phyloP scores from a whole-genome alignment of 106 monocot genomes.

The Dioscorea alata region DNA sequence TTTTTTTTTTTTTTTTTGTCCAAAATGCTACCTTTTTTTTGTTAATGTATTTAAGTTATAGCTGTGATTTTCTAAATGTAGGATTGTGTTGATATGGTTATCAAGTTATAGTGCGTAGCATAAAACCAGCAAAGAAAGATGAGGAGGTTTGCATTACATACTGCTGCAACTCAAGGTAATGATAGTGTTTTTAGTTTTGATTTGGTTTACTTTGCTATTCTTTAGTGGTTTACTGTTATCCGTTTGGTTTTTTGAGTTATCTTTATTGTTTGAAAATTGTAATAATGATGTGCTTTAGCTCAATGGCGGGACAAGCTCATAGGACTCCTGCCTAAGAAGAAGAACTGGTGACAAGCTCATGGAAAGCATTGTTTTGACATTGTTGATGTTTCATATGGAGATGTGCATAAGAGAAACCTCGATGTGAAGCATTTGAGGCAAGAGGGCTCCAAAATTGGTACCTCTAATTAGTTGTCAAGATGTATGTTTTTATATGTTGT shows the following conservation, averaged over 20 bases:
- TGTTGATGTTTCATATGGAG: too few species aligned
- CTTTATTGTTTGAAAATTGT: constrained; percentile 26
- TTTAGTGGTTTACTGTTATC: not conserved
- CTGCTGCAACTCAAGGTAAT: constrained; percentile 80
- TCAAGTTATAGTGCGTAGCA: constrained; percentile 57
- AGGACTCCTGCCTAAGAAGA: too few species aligned
- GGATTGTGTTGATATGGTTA: constrained; percentile 54
- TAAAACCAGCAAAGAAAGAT: constrained; percentile 52
- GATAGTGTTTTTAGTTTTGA: not conserved
- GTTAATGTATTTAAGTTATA: not conserved
- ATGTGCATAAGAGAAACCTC: too few species aligned
- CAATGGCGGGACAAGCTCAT: too few species aligned
- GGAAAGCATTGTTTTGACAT: too few species aligned
- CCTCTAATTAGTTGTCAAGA: too few species aligned
- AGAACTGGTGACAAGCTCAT: too few species aligned
- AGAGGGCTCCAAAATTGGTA: too few species aligned
- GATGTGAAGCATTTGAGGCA: too few species aligned
- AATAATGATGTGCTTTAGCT: too few species aligned
- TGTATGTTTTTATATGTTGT: too few species aligned
- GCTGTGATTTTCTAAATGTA: constrained; percentile 11
- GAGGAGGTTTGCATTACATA: constrained; percentile 75
- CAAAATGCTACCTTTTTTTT: too few species aligned
- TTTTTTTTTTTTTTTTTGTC: constrained; percentile 4
- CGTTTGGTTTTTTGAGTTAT: not conserved
- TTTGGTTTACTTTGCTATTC: constrained; percentile 2